Conservation (phyloP, 148 eudicot species). For the Vaccinium vitisidaea region DNA sequence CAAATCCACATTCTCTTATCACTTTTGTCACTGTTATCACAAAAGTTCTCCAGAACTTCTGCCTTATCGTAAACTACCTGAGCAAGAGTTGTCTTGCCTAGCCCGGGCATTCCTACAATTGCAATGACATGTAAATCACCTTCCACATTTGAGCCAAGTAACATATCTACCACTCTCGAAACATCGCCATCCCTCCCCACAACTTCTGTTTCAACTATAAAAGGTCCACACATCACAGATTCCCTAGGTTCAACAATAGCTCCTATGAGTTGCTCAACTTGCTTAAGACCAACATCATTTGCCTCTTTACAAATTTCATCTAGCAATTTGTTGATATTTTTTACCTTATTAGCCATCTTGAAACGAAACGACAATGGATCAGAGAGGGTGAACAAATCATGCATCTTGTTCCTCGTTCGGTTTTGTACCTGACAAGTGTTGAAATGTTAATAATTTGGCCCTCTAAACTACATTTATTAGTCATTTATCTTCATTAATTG, state of each 20-base stretch:
- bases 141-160: not conserved
- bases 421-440: not conserved
- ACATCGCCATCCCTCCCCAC: conserved; percentile 3
- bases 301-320: not conserved
- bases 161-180: not conserved
- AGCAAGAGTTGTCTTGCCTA: not conserved
- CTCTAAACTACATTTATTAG: too few relatives aligned
- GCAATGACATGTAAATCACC: not conserved
- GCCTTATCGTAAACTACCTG: not conserved
- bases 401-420: not conserved
- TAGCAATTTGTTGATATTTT: not conserved
- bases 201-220: not conserved
- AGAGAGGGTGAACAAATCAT: not conserved
- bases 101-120: not conserved
- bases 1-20: not conserved
- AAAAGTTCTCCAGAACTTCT: not conserved
- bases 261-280: not conserved
- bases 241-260: not conserved
- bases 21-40: not conserved
- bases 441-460: too few relatives aligned
- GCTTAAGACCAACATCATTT: not conserved
- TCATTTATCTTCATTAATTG: too few relatives aligned
- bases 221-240: not conserved
- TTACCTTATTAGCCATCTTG: not conserved
- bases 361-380: not conserved